Conservation (phyloP, 768 basidiomycete species). For the Multifurca ochricompacta region DNA sequence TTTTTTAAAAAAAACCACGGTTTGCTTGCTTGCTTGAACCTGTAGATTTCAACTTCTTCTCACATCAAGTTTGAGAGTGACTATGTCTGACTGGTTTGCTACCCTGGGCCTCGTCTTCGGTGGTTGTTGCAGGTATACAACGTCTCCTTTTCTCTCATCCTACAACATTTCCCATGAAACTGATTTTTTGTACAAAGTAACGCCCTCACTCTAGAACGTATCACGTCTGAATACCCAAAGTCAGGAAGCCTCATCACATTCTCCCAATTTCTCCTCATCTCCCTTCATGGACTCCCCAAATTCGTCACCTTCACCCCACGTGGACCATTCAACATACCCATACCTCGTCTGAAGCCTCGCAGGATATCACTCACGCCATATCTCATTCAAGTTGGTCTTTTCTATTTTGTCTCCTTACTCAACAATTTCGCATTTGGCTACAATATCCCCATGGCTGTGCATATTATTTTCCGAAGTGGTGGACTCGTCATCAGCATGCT, state of each 20-base stretch:
- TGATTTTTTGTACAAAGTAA: slow-evolving; percentile 41
- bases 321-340: slow-evolving; percentile 7
- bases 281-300: slow-evolving; percentile 61
- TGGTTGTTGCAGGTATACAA: slow-evolving; percentile 72
- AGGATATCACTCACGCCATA: slow-evolving; percentile 68
- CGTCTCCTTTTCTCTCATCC: slow-evolving; percentile 5
- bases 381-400: slow-evolving; percentile 72
- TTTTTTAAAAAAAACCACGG: not conserved
- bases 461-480: slow-evolving; percentile 90
- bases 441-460: slow-evolving; percentile 81
- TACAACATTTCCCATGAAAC: not conserved
- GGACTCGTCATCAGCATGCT: slow-evolving; percentile 80
- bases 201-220: slow-evolving; percentile 67
- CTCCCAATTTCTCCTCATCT: slow-evolving; percentile 74
- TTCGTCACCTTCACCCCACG: slow-evolving; percentile 37
- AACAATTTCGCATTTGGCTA: slow-evolving; percentile 92
- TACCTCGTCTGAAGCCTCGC: slow-evolving; percentile 50
- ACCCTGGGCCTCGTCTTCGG: slow-evolving; percentile 77
- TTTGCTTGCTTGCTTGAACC: too few relatives aligned
- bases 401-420: slow-evolving; percentile 69
- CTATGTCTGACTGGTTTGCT: slow-evolving; percentile 45
- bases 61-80: too few relatives aligned
- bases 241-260: slow-evolving; percentile 82
- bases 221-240: slow-evolving; percentile 60
- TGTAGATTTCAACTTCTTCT: too few relatives aligned